These are phyloP conservation scores for Tubosaeta sp. DNA, from an alignment of 768 basidiomycete genomes.

Conservation along the genomic window DNA sequence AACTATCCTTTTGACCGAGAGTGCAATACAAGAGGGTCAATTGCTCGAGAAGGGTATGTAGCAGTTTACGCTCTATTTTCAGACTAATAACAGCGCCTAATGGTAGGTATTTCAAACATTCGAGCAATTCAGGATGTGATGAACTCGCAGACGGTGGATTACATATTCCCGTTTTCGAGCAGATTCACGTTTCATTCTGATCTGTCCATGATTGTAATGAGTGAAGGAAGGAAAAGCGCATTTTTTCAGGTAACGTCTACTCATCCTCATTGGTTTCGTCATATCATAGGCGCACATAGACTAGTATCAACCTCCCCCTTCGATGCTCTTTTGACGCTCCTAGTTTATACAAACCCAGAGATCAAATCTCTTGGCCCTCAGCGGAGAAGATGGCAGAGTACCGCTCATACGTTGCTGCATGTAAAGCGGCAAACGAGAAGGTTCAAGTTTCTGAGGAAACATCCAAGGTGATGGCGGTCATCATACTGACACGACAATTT, in stretches of 20 bases:
- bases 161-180: conserved; percentile 69
- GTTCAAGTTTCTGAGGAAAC: conserved; percentile 50
- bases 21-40: conserved; percentile 62
- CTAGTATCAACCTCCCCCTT: conserved; percentile 53
- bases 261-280: not conserved
- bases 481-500: not conserved
- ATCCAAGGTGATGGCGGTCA: conserved; percentile 47
- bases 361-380: conserved; percentile 43
- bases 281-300: conserved; percentile 38
- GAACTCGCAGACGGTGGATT: conserved; percentile 60
- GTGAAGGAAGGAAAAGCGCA: conserved; percentile 62
- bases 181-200: conserved; percentile 71
- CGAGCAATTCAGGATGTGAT: conserved; percentile 61
- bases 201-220: conserved; percentile 57
- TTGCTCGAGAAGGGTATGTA: conserved; percentile 46
- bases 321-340: conserved; percentile 27
- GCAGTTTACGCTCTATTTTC: not conserved
- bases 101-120: conserved; percentile 59
- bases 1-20: conserved; percentile 60
- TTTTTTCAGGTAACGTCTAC: conserved; percentile 58
- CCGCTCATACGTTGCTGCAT: conserved; percentile 56
- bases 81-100: not conserved
- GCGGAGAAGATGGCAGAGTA: conserved; percentile 49
- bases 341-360: conserved; percentile 46
- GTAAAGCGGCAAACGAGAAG: conserved; percentile 44